These are phyloP conservation scores for Glycine latifolia DNA, from an alignment of 306 rosid genomes.

Conservation along the genomic window DNA sequence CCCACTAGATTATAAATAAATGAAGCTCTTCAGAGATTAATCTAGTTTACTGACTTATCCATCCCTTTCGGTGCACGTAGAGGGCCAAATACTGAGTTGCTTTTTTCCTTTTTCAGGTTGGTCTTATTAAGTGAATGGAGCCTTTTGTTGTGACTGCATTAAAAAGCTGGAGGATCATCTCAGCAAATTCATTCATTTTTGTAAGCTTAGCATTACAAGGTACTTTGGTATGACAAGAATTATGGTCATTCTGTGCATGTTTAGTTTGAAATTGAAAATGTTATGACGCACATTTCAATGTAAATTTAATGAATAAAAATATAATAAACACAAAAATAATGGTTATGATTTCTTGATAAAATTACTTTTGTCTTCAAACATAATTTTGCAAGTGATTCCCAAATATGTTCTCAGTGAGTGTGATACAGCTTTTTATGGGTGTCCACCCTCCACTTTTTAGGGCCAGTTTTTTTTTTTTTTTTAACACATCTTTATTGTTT, in stretches of 20 bases:
- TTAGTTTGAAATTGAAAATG: no score
- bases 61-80: slow-evolving; percentile 21
- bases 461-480: background rate
- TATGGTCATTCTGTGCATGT: slow-evolving; percentile 25
- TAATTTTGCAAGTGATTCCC: background rate
- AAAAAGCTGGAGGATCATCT: slow-evolving; percentile 50
- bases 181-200: slow-evolving; percentile 33
- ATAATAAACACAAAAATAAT: no score
- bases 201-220: slow-evolving; percentile 16
- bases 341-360: no score
- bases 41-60: slow-evolving; percentile 28
- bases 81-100: slow-evolving; percentile 31
- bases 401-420: background rate
- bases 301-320: no score
- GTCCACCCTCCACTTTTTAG: slow-evolving; percentile 15
- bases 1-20: slow-evolving; percentile 37
- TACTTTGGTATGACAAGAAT: slow-evolving; percentile 14
- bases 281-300: no score
- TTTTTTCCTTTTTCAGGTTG: slow-evolving; percentile 43
- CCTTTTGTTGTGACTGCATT: slow-evolving; percentile 43
- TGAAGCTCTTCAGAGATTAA: slow-evolving; percentile 15
- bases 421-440: slow-evolving; percentile 24
- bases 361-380: no score
- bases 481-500: background rate
- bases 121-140: slow-evolving; percentile 36